These are phyloP conservation scores for Nissolia schottii DNA, from an alignment of 306 rosid genomes.

Conservation along the genomic window DNA sequence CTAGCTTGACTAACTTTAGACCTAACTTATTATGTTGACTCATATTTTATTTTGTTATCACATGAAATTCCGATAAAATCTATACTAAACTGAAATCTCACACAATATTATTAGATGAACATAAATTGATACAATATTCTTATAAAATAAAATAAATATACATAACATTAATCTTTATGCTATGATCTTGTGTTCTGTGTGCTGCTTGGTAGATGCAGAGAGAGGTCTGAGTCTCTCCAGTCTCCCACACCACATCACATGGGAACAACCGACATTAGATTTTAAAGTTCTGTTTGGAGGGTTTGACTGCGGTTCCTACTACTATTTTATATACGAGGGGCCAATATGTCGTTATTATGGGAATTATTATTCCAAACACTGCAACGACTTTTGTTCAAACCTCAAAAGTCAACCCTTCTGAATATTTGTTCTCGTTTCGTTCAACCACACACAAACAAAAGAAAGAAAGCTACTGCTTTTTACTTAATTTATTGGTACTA, in stretches of 20 bases:
- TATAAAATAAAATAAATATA: too few species aligned
- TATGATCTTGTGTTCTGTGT: not conserved
- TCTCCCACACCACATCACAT: not conserved
- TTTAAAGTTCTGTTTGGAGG: not conserved
- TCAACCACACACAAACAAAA: slow-evolving; percentile 24
- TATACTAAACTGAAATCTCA: too few species aligned
- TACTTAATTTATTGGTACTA: too few species aligned
- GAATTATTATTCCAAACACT: slow-evolving; percentile 21
- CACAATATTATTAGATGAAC: too few species aligned
- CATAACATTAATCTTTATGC: too few species aligned
- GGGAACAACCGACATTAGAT: slow-evolving; percentile 26
- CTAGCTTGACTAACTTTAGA: too few species aligned
- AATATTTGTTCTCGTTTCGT: slow-evolving; percentile 14
- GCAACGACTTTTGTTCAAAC: slow-evolving; percentile 15
- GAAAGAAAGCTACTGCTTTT: not conserved
- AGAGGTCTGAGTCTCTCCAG: too few species aligned
- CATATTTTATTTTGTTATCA: too few species aligned
- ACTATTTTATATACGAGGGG: not conserved
- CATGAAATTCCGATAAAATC: too few species aligned
- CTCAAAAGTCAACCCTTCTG: slow-evolving; percentile 43
- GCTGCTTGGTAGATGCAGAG: too few species aligned
- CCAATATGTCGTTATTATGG: slow-evolving; percentile 28
- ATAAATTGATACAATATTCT: too few species aligned
- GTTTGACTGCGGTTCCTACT: slow-evolving; percentile 13
- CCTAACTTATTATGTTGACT: too few species aligned